Conservation (phyloP, 768 basidiomycete genomes). For the Nevesoporus exiguus region DNA sequence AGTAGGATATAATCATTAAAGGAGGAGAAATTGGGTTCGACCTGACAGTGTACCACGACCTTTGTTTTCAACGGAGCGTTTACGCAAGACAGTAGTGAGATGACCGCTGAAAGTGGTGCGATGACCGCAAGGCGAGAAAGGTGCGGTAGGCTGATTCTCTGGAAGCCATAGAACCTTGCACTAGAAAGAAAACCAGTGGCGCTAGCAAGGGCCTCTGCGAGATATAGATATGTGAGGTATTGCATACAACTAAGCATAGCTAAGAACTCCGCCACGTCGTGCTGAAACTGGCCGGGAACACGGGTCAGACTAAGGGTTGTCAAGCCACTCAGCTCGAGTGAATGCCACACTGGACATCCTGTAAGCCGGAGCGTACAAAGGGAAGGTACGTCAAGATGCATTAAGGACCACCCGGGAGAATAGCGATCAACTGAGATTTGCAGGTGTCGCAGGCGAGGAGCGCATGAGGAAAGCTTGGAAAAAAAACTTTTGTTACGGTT, state of each 20-base stretch:
- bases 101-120: neutral
- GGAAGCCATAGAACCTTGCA: neutral
- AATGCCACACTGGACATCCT: neutral
- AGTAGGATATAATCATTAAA: neutral
- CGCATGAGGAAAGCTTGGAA: neutral
- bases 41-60: neutral
- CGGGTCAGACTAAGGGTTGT: constrained; percentile 33
- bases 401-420: no score
- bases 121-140: neutral
- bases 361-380: neutral
- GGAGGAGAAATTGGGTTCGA: neutral
- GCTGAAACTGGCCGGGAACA: constrained; percentile 21
- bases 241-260: constrained; percentile 35
- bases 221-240: constrained; percentile 30
- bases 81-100: neutral
- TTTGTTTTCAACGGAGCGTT: neutral
- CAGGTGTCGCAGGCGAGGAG: neutral
- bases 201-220: constrained; percentile 32
- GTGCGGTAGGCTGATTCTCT: neutral
- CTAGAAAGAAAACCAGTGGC: neutral
- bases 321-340: constrained; percentile 22
- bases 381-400: neutral
- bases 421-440: neutral
- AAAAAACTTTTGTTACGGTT: no score
- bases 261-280: constrained; percentile 30